Evolutionary conservation across 1,139 yeast species (phyloP).

Genomic region (Diutina rugosa): DNA sequence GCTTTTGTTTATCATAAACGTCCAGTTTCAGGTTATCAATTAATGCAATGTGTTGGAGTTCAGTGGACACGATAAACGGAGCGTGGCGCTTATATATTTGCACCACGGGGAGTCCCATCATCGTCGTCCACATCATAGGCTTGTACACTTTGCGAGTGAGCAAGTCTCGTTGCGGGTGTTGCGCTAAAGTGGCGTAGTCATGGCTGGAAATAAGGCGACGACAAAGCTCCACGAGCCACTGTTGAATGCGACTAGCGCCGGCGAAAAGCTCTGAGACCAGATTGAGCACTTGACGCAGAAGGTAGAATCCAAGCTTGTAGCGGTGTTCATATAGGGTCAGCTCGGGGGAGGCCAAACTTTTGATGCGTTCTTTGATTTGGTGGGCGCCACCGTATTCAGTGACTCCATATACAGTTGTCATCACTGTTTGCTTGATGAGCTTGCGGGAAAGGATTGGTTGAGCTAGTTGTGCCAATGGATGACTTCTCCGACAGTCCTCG

Average conservation of each 20-base stretch:
- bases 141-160: slow-evolving; percentile 9
- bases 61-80: slow-evolving; percentile 9
- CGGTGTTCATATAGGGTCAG: slow-evolving; percentile 2
- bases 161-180: slow-evolving; percentile 9
- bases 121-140: slow-evolving; percentile 33
- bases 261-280: slow-evolving; percentile 23
- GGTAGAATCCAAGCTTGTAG: slow-evolving; percentile 10
- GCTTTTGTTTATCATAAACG: slow-evolving; percentile 10
- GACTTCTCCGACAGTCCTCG: slow-evolving; percentile 4
- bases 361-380: slow-evolving; percentile 18
- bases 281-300: slow-evolving; percentile 16
- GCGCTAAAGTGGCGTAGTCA: slow-evolving; percentile 10
- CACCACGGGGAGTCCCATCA: slow-evolving; percentile 29
- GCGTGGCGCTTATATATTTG: slow-evolving; percentile 19
- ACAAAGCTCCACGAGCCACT: slow-evolving; percentile 23
- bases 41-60: slow-evolving; percentile 15
- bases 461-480: slow-evolving; percentile 9
- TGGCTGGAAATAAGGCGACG: slow-evolving; percentile 17
- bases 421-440: slow-evolving; percentile 29
- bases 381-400: slow-evolving; percentile 23
- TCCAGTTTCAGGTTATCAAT: slow-evolving; percentile 7
- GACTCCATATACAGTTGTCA: slow-evolving; percentile 38
- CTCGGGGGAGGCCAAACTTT: slow-evolving; percentile 9
- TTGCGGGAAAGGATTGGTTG: slow-evolving; percentile 16
- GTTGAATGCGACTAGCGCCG: slow-evolving; percentile 22